A percentile compares a stretch with the other conserved stretches of the same genome.
phyloP scores from a whole-genome alignment of 2,329 filamentous ascomycete genomes.

The Colletotrichum sp. region DNA sequence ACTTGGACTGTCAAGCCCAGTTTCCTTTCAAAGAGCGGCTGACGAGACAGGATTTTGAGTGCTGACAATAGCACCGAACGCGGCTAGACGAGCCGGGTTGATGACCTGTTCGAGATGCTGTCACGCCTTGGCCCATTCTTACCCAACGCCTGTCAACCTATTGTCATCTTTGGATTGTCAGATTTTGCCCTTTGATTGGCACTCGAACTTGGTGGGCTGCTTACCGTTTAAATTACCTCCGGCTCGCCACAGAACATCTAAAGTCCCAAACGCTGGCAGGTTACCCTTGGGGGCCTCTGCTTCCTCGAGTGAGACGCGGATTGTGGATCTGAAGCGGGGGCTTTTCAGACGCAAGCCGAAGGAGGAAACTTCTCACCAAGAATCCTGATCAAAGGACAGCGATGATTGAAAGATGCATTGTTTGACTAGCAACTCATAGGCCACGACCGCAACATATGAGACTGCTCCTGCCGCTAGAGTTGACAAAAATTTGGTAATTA shows the following conservation, averaged over 20 bases:
- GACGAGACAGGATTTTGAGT: not conserved
- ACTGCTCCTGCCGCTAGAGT: not conserved
- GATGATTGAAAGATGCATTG: not conserved
- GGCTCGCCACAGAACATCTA: not conserved
- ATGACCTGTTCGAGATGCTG: not conserved
- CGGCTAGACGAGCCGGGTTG: not conserved
- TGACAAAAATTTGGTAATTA: not conserved
- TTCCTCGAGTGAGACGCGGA: not conserved
- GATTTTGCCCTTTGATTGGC: not conserved
- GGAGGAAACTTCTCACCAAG: not conserved
- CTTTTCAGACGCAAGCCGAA: not conserved
- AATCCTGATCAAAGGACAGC: not conserved
- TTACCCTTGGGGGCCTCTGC: not conserved
- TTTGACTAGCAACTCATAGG: not conserved
- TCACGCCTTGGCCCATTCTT: not conserved
- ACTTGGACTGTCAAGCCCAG: not conserved
- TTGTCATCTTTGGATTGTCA: not conserved
- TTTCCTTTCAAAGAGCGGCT: not conserved
- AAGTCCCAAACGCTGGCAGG: not conserved
- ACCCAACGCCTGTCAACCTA: not conserved
- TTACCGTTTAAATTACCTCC: not conserved
- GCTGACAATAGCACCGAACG: conserved; percentile 10
- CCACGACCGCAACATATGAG: not conserved
- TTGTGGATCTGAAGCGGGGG: not conserved
- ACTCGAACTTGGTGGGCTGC: not conserved